Evolutionary conservation across 1,284 basidiomycete genomes (phyloP), one percentile per base, ranked within the genome.

Genomic region (Ceratobasidium sp.): DNA sequence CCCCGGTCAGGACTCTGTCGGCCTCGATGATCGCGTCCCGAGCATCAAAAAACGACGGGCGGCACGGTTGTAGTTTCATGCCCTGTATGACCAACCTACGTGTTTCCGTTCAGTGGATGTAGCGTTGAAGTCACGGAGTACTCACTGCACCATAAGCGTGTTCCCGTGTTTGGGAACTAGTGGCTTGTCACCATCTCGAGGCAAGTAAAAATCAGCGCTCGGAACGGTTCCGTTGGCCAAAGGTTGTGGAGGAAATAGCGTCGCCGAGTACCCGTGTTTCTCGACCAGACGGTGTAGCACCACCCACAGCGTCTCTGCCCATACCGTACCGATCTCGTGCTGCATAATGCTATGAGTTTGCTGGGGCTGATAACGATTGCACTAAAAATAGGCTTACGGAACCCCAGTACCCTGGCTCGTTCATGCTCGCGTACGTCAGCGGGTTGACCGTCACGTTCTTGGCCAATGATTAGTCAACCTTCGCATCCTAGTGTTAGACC

Each of bases 241-340:
- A 96, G 96, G 57, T 96, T 96, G 91, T 93, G 96, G 69, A 12
- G 96, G 96, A 91, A 94, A 96, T 66, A 97, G 88, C 1, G 88
- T 89, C 26, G 91, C 88, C 48, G 90, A 88, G 88, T 91, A 97
- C 0, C 95, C 95, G 84, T 97, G 91, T 85, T 94, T 92, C 84
- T 87, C 86, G 82, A 97, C 93, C 57, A 97, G 86, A 48, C 89
- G 86, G 84, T 96, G 90, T 28, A 90, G 89, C 74, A 96, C 87
- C 81, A 96, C 90, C 91, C 95, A 98, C 78, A 98, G 92, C 78
- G 97, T 92, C 87, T 98, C 89, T n/a, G 96, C 96, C 96, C 96
- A 98, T 78, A 98, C 96, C 86, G 97, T 96, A 77, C 96, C 96
- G 79, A 96, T 94, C 50, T 94, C 94, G 84, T 96, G 94, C 78